Percentiles rank a stretch among this genome's conserved stretches.
phyloP scores from a whole-genome alignment of 345 rosid genomes.

The Arabidopsis suecica region DNA sequence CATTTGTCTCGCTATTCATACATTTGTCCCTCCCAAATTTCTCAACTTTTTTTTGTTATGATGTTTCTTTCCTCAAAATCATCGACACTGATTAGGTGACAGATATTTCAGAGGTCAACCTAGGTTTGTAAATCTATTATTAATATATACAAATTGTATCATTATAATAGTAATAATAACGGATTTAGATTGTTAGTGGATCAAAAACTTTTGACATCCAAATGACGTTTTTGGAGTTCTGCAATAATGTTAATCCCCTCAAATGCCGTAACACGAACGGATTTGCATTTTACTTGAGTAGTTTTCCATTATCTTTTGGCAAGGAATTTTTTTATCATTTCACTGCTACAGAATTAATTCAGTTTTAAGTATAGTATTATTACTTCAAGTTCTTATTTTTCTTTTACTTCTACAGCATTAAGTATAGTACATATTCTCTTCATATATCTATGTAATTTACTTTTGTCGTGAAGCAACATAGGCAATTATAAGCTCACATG shows the following conservation, averaged over 20 bases:
- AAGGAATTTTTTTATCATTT: not conserved
- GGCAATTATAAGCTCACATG: constrained; percentile 46
- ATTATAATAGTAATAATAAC: not conserved
- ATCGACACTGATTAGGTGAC: constrained; percentile 21
- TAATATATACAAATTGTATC: not conserved
- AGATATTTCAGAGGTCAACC: not conserved
- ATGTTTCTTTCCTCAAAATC: constrained; percentile 31
- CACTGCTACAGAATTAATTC: not conserved
- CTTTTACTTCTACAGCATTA: not conserved
- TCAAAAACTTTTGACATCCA: not conserved
- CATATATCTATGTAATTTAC: not conserved
- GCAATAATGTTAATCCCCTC: not conserved
- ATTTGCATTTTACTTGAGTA: not conserved
- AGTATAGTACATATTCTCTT: not conserved
- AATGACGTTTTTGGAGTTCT: not conserved
- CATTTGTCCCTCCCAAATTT: constrained; percentile 25
- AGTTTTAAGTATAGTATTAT: not conserved
- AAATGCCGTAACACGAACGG: not conserved
- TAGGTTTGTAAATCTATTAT: not conserved
- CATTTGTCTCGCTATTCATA: constrained; percentile 29
- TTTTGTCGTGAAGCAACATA: constrained; percentile 32
- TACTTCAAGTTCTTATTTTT: not conserved
- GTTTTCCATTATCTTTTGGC: not conserved
- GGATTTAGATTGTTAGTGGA: not conserved
- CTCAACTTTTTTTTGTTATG: not conserved